Base-by-base conservation (phyloP, 352 stramenopile genomes). In the Albugo laibachii region DNA sequence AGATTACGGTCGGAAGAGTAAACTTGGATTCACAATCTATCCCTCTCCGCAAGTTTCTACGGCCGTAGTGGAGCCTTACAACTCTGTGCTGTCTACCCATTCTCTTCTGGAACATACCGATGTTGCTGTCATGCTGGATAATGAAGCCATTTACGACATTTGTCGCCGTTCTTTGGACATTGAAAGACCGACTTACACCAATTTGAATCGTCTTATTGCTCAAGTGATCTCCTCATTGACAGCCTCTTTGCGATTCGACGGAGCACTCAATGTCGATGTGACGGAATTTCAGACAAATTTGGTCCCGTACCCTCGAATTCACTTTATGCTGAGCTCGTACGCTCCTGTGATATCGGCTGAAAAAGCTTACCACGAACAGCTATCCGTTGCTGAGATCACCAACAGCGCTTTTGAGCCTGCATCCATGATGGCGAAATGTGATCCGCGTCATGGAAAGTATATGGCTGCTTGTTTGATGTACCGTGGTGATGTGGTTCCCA, bases 281-380 rank as follows among this genome's bases (percentile, higher is more conserved):
- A 98, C 87, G n/a, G 93, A 98, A 71, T 98, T 99, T 82, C 92
- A 98, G 72, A 98, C 92, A 48, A 99, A 98, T 79, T 65, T 99
- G 63, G 94, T 99, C 50, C 94, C 95, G 27, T 99, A 98, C 77
- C 95, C 95, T 45, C 92, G 93, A 53, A 97, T 99, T 67, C 94
- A 98, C 75, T 99, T 99, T 67, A 97, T 98, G 89, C 76, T 98
- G 21, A 97, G 80, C 41, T 97, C 92, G 40, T 99, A 98, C 61
- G 94, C 95, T 36, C 95, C 95, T 6, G 83, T 99, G 41, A 98
- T 98, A 56, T 97, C 88, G 39, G 83, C 86, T 11, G 92, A 98
- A 65, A 98, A 98, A 71, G 92, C 91, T 19, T 97, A 97, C 71
- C 71, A 98, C 69, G 92, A 98, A 66, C 78, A 95, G 51, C 68